Evolutionary conservation across 2,329 filamentous ascomycete species (phyloP), one percentile per base, ranked within the genome.

Genomic region (Cryoendolithus antarcticus): DNA sequence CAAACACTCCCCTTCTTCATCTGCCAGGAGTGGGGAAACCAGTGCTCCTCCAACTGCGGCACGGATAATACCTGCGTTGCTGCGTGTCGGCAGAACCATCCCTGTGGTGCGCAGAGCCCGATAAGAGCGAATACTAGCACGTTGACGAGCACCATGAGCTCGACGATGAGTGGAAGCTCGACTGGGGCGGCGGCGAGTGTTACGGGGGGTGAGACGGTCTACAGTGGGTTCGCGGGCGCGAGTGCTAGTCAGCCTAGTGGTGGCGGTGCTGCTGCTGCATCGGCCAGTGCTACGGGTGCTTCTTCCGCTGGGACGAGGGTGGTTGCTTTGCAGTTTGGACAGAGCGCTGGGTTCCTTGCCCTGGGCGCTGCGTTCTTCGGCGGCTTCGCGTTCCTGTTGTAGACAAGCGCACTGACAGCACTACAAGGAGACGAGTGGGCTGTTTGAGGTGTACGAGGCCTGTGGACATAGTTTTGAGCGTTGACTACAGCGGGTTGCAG

Each of bases 1-100:
- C 70, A 85, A 50, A 88, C 83, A 1, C 67, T 91, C 19, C 83
- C 84, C 28, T 89, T 76, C 71, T 84, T 78, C 64, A 70, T 77
- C 51, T 91, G 83, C 71, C 70, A 70, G 34, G 70, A 81, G 62
- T 85, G 72, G 70, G 79, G 75, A 51, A 75, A 66, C 57, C 74
- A 85, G 61, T 61, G 48, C 43, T 76, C 81, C 9, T 54, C 48
- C 2, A 60, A 45, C 42, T 86, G 82, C 61, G 64, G 61, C 27
- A 36, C 62, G 46, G 66, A 79, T 60, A 69, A 69, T 49, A 45
- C 52, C n/a, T 86, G 82, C 58, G 59, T 70, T 11, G 61, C 63
- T 43, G 51, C 61, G 40, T 88, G 82, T 65, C 69, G 72, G 40
- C 53, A 73, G 50, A 64, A 86, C 45, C 66, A 86, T 62, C 81